phyloP scores from a whole-genome alignment of 163 green algal species.

The Volvox carteri region DNA sequence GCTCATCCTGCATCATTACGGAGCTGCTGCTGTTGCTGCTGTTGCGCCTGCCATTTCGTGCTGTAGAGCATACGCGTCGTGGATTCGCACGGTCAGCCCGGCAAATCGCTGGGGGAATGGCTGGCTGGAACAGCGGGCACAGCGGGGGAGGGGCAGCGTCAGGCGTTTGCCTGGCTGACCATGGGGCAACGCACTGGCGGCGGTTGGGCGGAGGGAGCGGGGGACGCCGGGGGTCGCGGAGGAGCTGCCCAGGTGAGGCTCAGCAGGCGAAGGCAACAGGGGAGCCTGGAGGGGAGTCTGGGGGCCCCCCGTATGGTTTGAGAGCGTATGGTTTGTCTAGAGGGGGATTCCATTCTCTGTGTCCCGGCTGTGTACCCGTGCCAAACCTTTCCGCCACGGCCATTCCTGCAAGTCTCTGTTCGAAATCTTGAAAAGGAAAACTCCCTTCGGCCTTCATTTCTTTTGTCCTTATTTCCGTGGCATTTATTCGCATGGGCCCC shows the following conservation, averaged over 20 bases:
- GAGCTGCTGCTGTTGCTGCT: background rate
- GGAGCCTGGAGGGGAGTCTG: background rate
- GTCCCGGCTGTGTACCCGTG: too few relatives aligned
- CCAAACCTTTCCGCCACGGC: too few relatives aligned
- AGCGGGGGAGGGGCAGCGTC: background rate
- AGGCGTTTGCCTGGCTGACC: conserved; percentile 33
- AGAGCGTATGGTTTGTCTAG: too few relatives aligned
- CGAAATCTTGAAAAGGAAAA: too few relatives aligned
- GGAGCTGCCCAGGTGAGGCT: background rate
- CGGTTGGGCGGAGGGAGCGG: background rate
- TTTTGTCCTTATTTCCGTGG: too few relatives aligned
- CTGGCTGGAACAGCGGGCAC: conserved; percentile 41
- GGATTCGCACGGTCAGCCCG: conserved; percentile 25
- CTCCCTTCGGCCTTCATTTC: too few relatives aligned
- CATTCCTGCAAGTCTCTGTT: too few relatives aligned
- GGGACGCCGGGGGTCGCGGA: background rate
- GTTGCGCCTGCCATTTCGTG: background rate
- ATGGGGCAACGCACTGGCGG: conserved; percentile 10
- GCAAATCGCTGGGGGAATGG: conserved; percentile 50
- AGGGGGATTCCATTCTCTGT: too few relatives aligned
- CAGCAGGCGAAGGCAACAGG: background rate
- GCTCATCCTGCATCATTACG: too few relatives aligned
- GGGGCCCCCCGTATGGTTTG: too few relatives aligned
- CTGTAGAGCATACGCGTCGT: conserved; percentile 48
- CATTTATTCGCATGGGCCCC: too few relatives aligned